phyloP scores from a whole-genome alignment of 192 early-diverging fungal genomes.

The Chytriomyces sp. region DNA sequence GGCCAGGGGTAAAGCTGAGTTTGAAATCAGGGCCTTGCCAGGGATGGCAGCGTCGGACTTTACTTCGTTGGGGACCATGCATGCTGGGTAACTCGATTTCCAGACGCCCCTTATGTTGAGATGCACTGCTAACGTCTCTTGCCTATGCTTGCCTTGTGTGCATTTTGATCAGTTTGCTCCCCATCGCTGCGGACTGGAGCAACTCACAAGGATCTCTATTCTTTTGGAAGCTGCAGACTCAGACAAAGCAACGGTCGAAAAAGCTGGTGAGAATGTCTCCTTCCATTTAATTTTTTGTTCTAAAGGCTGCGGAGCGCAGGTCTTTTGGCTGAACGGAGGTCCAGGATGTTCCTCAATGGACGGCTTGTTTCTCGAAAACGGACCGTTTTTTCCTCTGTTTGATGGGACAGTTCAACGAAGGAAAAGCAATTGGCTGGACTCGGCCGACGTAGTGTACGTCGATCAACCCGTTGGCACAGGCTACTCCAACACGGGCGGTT shows the following conservation, averaged over 20 bases:
- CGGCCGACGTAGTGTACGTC: conserved; percentile 30
- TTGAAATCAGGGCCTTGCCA: conserved; percentile 42
- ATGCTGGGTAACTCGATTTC: conserved; percentile 43
- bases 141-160: neutral
- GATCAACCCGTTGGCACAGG: conserved; percentile 45
- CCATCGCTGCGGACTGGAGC: conserved; percentile 18
- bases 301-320: conserved; percentile 64
- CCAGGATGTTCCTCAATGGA: conserved; percentile 45
- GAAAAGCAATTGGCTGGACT: conserved; percentile 3
- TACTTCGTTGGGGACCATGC: conserved; percentile 40
- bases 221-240: conserved; percentile 46
- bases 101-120: neutral
- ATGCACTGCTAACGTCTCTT: neutral
- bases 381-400: conserved; percentile 63
- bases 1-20: conserved; percentile 34
- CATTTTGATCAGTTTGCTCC: conserved; percentile 10
- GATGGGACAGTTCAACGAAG: neutral
- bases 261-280: neutral
- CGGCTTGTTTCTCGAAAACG: conserved; percentile 42
- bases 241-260: neutral
- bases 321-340: conserved; percentile 46
- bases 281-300: conserved; percentile 89
- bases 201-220: conserved; percentile 39
- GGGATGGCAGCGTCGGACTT: conserved; percentile 19
- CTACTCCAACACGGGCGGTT: neutral